These are phyloP conservation scores for Vitis rupestris DNA, from an alignment of 164 flowering plant genomes.

Conservation along the genomic window DNA sequence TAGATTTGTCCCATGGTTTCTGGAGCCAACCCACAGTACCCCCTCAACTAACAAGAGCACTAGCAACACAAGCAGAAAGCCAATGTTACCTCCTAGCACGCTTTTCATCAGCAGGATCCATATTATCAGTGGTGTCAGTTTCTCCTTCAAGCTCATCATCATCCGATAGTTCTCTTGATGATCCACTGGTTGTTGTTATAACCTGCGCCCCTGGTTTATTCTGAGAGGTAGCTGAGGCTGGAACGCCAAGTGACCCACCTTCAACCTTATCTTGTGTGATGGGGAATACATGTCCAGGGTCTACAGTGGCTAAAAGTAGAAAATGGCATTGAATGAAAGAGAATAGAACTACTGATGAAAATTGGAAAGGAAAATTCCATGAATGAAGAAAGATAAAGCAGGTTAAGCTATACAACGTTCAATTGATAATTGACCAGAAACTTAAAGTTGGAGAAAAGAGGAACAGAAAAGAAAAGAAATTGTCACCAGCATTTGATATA, in stretches of 20 bases:
- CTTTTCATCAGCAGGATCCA: conserved; percentile 32
- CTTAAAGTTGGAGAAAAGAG: neutral
- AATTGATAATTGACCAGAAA: neutral
- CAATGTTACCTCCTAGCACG: conserved; percentile 43
- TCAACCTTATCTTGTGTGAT: conserved; percentile 20
- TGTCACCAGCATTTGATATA: too few species aligned
- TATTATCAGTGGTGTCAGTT: conserved; percentile 30
- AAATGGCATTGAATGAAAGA: neutral
- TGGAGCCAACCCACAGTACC: neutral
- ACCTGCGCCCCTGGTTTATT: conserved; percentile 22
- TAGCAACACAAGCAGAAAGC: neutral
- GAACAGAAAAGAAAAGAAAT: too few species aligned
- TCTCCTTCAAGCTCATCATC: conserved; percentile 55
- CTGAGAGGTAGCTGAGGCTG: conserved; percentile 19
- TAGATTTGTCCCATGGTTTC: too few species aligned
- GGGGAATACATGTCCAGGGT: conserved; percentile 12
- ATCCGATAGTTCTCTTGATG: conserved; percentile 50
- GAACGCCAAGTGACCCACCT: conserved; percentile 13
- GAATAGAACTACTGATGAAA: neutral
- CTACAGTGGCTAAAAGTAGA: conserved; percentile 11
- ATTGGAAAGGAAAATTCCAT: neutral
- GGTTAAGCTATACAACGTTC: neutral
- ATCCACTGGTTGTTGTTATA: conserved; percentile 40
- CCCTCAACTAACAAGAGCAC: neutral
- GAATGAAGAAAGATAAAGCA: neutral